Percentiles rank a stretch among this genome's conserved stretches.
Conservation (phyloP, 1,139 yeast species). For the Pichia sp. region DNA sequence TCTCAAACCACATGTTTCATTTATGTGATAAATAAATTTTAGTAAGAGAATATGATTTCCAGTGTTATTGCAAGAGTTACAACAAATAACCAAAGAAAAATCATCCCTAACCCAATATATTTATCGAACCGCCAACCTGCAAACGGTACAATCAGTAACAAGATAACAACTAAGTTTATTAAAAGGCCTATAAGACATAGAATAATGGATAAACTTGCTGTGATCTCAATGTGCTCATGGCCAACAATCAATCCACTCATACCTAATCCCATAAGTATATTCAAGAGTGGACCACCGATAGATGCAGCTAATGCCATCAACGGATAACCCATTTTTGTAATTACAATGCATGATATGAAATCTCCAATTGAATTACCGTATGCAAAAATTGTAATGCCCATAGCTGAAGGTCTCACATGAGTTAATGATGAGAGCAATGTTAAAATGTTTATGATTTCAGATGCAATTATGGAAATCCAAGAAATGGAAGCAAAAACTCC, state of each 20-base stretch:
- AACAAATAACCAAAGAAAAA: slow-evolving; percentile 49
- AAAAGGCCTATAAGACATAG: slow-evolving; percentile 48
- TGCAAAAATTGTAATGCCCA: slow-evolving; percentile 85
- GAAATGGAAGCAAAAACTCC: slow-evolving; percentile 67
- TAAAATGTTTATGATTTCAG: slow-evolving; percentile 63
- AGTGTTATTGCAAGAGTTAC: slow-evolving; percentile 26
- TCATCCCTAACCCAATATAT: slow-evolving; percentile 45
- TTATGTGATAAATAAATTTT: neutral
- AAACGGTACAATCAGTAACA: slow-evolving; percentile 49
- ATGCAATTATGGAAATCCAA: slow-evolving; percentile 73
- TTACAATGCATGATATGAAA: slow-evolving; percentile 73
- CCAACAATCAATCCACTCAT: slow-evolving; percentile 51
- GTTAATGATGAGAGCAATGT: slow-evolving; percentile 55
- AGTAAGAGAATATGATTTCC: slow-evolving; percentile 10
- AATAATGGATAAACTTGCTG: slow-evolving; percentile 19
- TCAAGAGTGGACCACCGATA: slow-evolving; percentile 82
- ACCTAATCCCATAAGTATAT: slow-evolving; percentile 57
- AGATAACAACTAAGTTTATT: slow-evolving; percentile 42
- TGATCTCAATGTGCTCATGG: slow-evolving; percentile 22
- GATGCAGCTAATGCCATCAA: slow-evolving; percentile 93
- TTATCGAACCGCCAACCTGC: slow-evolving; percentile 62
- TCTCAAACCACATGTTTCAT: no score
- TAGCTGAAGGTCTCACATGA: slow-evolving; percentile 65
- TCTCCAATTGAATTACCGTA: slow-evolving; percentile 92
- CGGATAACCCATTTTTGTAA: slow-evolving; percentile 82